A percentile compares a stretch with the other conserved stretches of the same genome.
phyloP scores from a whole-genome alignment of 2,329 filamentous ascomycete genomes.

The Macrophomina phaseolina region DNA sequence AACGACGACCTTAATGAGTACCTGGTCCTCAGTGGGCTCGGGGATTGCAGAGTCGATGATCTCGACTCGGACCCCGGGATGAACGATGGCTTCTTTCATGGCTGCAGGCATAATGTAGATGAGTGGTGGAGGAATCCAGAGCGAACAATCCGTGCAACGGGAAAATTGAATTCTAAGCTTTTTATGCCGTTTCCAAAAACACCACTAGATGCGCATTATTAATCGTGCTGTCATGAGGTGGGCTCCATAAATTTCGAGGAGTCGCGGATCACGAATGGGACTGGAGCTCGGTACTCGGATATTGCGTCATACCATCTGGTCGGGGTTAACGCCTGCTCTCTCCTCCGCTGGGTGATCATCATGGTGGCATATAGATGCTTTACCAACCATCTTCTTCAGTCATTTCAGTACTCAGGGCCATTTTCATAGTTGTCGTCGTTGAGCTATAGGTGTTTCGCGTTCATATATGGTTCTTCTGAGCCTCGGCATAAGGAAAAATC shows the following conservation, averaged over 20 bases:
- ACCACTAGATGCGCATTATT: not conserved
- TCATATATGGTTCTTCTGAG: too few relatives aligned
- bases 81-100: slow-evolving; percentile 40
- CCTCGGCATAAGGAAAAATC: too few relatives aligned
- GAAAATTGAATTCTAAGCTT: not conserved
- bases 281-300: not conserved
- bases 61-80: slow-evolving; percentile 35
- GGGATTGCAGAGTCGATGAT: slow-evolving; percentile 46
- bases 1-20: slow-evolving; percentile 31
- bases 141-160: not conserved
- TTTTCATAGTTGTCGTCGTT: too few relatives aligned
- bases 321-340: not conserved
- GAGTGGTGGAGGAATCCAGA: not conserved
- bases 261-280: not conserved
- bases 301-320: not conserved
- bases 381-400: not conserved
- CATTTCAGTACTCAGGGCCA: not conserved
- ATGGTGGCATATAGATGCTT: too few relatives aligned
- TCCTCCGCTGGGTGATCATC: not conserved
- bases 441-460: too few relatives aligned
- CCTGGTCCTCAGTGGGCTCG: slow-evolving; percentile 37
- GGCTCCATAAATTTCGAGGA: not conserved
- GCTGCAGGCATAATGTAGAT: not conserved
- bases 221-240: not conserved
- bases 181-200: not conserved